Percentiles rank a stretch among this genome's conserved stretches.
Evolutionary conservation across 2,329 filamentous ascomycete genomes (phyloP).

Genomic region (Emergomyces africanus): DNA sequence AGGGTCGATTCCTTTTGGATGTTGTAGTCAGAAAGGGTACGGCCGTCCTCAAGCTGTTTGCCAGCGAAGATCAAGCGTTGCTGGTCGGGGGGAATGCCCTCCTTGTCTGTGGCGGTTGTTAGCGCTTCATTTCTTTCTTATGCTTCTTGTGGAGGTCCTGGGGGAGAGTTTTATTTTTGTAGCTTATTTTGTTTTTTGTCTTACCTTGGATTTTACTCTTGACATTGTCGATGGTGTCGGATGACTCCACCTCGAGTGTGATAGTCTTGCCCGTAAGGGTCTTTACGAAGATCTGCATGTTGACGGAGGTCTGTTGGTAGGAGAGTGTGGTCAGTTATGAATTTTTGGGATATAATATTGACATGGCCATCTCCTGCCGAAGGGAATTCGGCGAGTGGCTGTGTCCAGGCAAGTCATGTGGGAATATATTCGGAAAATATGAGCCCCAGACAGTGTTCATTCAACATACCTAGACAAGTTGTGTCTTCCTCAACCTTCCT

Average conservation of each 20-base stretch:
- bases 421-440: background rate
- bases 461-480: slow-evolving; percentile 45
- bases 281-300: slow-evolving; percentile 46
- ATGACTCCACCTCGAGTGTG: slow-evolving; percentile 99
- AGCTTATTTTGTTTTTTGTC: slow-evolving; percentile 11
- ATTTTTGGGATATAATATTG: background rate
- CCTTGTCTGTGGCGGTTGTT: slow-evolving; percentile 67
- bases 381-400: background rate
- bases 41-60: slow-evolving; percentile 99
- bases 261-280: slow-evolving; percentile 98
- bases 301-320: slow-evolving; percentile 31
- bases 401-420: background rate
- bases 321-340: background rate
- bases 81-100: slow-evolving; percentile 98
- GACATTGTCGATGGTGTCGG: slow-evolving; percentile 99
- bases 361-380: background rate
- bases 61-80: slow-evolving; percentile 99
- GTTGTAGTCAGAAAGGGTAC: slow-evolving; percentile 99
- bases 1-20: slow-evolving; percentile 99
- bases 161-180: background rate
- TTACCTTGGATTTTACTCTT: slow-evolving; percentile 84
- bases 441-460: background rate
- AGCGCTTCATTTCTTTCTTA: background rate
- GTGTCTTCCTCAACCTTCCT: slow-evolving; percentile 50
- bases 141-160: too few relatives aligned